Percentiles rank a stretch among this genome's conserved stretches.
phyloP scores from a whole-genome alignment of 1,284 basidiomycete genomes.

The Pisolithus thermaeus region DNA sequence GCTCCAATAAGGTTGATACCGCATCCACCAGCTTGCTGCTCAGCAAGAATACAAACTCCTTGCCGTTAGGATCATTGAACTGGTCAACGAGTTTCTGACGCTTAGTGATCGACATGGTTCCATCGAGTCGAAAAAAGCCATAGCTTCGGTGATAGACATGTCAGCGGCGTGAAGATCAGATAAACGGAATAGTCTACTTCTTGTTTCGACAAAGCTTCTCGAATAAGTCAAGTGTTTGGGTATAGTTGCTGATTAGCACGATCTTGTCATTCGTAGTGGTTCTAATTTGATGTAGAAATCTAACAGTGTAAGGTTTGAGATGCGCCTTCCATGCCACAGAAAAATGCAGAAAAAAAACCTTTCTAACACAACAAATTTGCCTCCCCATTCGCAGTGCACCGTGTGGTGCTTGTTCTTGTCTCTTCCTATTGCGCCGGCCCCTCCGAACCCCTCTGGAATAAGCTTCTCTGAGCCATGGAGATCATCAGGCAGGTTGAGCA shows the following conservation, averaged over 20 bases:
- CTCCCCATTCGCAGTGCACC: constrained; percentile 77
- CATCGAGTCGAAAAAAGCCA: constrained; percentile 89
- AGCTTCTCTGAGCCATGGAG: constrained; percentile 80
- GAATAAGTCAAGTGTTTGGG: constrained; percentile 93
- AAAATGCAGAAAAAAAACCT: constrained; percentile 45
- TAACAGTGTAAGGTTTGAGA: constrained; percentile 24
- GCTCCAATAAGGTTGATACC: constrained; percentile 98
- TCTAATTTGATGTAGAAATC: constrained; percentile 81
- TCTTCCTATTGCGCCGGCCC: constrained; percentile 39
- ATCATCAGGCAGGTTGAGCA: constrained; percentile 85
- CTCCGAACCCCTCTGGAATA: constrained; percentile 80
- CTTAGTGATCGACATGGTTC: constrained; percentile 90
- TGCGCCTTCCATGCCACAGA: background rate
- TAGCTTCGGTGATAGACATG: constrained; percentile 52
- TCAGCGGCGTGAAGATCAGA: constrained; percentile 1
- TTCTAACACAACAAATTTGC: constrained; percentile 93
- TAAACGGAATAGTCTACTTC: constrained; percentile 46
- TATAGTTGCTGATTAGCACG: constrained; percentile 97
- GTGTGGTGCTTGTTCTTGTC: constrained; percentile 44
- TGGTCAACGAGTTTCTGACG: constrained; percentile 96
- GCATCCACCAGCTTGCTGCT: constrained; percentile 97
- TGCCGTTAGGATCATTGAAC: constrained; percentile 94
- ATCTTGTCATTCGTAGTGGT: constrained; percentile 93
- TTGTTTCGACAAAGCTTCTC: constrained; percentile 82
- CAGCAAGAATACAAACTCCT: constrained; percentile 94